phyloP scores from a whole-genome alignment of 116 monocot species.

The Posidonia oceanica region DNA sequence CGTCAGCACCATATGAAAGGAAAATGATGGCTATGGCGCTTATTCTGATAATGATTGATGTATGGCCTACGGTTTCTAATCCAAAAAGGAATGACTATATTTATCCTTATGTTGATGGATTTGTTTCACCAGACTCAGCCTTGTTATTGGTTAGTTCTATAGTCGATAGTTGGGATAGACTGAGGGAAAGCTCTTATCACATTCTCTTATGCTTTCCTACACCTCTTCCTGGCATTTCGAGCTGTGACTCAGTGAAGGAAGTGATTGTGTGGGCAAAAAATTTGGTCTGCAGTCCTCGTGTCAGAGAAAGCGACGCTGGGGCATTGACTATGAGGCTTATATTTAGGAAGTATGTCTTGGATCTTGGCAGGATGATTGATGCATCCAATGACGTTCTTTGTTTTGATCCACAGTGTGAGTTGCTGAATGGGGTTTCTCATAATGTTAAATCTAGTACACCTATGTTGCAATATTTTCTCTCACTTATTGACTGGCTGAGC shows the following conservation, averaged over 20 bases:
- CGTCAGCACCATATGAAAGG: constrained; percentile 97
- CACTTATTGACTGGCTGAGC: constrained; percentile 76
- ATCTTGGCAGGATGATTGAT: constrained; percentile 55
- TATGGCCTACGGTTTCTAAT: constrained; percentile 47
- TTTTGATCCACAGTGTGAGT: constrained; percentile 11
- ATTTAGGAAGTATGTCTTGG: constrained; percentile 88
- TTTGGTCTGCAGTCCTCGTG: constrained; percentile 88
- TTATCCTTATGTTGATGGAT: constrained; percentile 50
- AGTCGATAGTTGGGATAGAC: constrained; percentile 96
- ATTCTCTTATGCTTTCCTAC: constrained; percentile 85
- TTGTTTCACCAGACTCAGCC: constrained; percentile 67
- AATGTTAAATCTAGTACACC: constrained; percentile 16
- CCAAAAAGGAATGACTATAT: constrained; percentile 24
- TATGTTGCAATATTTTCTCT: constrained; percentile 49
- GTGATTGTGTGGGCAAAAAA: constrained; percentile 81
- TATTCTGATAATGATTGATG: constrained; percentile 71
- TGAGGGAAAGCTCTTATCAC: constrained; percentile 81
- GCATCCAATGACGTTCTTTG: constrained; percentile 28
- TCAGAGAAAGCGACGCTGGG: constrained; percentile 98
- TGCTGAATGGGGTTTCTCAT: constrained; percentile 14
- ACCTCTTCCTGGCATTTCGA: constrained; percentile 85
- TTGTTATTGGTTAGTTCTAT: constrained; percentile 78
- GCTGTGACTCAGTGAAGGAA: constrained; percentile 34
- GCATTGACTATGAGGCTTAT: constrained; percentile 83
- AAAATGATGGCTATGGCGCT: constrained; percentile 99